Conservation (phyloP, 768 basidiomycete species). For the Amanita thiersii region DNA sequence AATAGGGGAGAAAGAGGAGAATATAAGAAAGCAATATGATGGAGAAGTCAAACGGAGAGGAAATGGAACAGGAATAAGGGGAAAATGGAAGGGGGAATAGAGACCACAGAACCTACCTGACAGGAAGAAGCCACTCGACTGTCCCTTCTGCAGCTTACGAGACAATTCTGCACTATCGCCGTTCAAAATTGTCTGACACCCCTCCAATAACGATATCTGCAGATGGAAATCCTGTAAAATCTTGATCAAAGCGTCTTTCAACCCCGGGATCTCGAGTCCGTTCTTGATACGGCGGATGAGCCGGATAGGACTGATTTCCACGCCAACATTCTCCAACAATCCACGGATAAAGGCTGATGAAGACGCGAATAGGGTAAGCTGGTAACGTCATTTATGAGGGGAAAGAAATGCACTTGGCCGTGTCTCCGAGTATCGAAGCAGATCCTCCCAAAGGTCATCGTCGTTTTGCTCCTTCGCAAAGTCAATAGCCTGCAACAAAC, state of each 20-base stretch:
- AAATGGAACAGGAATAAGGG: neutral
- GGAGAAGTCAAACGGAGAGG: neutral
- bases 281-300: conserved; percentile 93
- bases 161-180: conserved; percentile 76
- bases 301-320: conserved; percentile 92
- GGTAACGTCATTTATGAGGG: neutral
- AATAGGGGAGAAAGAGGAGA: neutral
- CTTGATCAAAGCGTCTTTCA: conserved; percentile 93
- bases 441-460: conserved; percentile 96
- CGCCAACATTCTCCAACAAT: conserved; percentile 90
- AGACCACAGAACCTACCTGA: conserved; percentile 67
- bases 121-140: conserved; percentile 74
- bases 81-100: neutral
- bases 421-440: conserved; percentile 90
- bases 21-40: neutral
- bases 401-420: conserved; percentile 55
- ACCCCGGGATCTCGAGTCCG: conserved; percentile 91
- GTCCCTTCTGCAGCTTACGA: conserved; percentile 58
- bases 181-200: conserved; percentile 81
- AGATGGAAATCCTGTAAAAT: conserved; percentile 95
- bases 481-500: conserved; percentile 70
- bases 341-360: conserved; percentile 84
- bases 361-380: neutral
- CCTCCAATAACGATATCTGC: conserved; percentile 87
- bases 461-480: conserved; percentile 97